These are phyloP conservation scores for Suillus subaureus DNA, from an alignment of 768 basidiomycete species.

Conservation along the genomic window DNA sequence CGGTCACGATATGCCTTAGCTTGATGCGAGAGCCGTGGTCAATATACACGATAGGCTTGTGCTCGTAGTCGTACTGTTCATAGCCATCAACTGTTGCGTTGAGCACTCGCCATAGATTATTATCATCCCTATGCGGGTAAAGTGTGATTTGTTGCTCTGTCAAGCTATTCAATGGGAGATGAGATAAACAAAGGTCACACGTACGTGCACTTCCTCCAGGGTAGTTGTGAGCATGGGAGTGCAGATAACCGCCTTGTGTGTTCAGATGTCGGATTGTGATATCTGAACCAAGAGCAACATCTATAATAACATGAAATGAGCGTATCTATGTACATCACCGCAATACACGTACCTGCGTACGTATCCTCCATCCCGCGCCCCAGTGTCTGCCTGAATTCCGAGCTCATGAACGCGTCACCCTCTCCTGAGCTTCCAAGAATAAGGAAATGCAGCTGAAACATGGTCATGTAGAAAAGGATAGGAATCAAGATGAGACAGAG, in stretches of 20 bases:
- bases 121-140: slow-evolving; percentile 98
- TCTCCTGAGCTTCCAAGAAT: slow-evolving; percentile 90
- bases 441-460: slow-evolving; percentile 95
- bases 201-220: slow-evolving; percentile 89
- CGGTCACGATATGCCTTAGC: slow-evolving; percentile 76
- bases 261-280: slow-evolving; percentile 89
- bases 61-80: slow-evolving; percentile 50
- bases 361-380: slow-evolving; percentile 91
- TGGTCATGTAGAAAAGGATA: slow-evolving; percentile 88
- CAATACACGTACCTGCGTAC: slow-evolving; percentile 68
- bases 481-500: slow-evolving; percentile 89
- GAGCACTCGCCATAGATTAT: slow-evolving; percentile 88
- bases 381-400: slow-evolving; percentile 96
- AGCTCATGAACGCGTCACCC: slow-evolving; percentile 99
- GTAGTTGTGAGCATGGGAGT: slow-evolving; percentile 91
- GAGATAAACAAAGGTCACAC: slow-evolving; percentile 25
- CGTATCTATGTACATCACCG: neutral
- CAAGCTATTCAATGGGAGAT: slow-evolving; percentile 4
- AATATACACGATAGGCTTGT: slow-evolving; percentile 62
- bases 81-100: slow-evolving; percentile 62
- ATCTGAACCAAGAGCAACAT: slow-evolving; percentile 83
- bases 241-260: slow-evolving; percentile 98
- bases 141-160: slow-evolving; percentile 97
- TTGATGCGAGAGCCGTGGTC: slow-evolving; percentile 71
- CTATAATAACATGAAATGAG: slow-evolving; percentile 37